A percentile compares a stretch with the other conserved stretches of the same genome.
These are phyloP conservation scores for Syzygium malaccense DNA, from an alignment of 441 rosid species.

Conservation along the genomic window DNA sequence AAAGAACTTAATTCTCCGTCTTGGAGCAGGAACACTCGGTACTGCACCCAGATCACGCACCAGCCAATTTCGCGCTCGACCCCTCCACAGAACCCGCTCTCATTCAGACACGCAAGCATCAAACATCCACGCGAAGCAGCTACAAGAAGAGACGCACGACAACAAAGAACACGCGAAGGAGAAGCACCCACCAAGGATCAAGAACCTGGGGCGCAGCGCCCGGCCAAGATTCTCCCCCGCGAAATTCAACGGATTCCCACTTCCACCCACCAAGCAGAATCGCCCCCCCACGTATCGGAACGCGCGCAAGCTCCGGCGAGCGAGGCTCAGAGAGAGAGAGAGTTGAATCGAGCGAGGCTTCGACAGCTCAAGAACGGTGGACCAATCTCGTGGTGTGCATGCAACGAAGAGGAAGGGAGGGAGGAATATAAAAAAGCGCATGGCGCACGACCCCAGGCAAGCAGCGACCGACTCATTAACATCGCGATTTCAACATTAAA, in stretches of 20 bases:
- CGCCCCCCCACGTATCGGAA: background rate
- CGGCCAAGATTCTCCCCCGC: background rate
- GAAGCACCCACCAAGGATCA: background rate
- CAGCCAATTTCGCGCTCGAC: background rate
- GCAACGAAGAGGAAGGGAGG: background rate
- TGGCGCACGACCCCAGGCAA: background rate
- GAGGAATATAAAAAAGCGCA: background rate
- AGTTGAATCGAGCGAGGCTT: background rate
- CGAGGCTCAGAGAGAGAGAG: background rate
- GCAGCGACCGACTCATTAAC: background rate
- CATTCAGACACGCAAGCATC: background rate
- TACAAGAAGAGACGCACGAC: background rate
- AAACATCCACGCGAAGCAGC: background rate
- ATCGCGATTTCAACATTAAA: background rate
- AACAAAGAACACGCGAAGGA: background rate
- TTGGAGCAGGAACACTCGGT: background rate
- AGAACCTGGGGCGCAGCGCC: background rate
- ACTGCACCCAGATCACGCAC: background rate
- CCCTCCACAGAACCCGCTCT: background rate
- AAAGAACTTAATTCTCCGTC: background rate
- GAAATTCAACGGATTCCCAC: background rate
- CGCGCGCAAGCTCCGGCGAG: background rate
- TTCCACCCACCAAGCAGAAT: background rate
- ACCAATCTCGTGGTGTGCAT: background rate
- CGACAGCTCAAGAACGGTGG: background rate